Conservation (phyloP, 179 eudicot species). For the Spinacia oleracea region DNA sequence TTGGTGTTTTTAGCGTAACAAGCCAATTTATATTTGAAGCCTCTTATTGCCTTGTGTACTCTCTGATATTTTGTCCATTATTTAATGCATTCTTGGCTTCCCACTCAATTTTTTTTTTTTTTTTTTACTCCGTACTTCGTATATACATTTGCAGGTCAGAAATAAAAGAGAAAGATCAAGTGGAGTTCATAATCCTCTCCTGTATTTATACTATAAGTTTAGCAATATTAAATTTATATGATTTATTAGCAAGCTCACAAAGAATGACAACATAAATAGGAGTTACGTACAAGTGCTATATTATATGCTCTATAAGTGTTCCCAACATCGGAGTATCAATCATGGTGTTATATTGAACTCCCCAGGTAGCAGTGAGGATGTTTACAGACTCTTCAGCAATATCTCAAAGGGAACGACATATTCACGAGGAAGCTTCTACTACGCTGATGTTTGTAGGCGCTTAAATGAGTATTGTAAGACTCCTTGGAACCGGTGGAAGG, state of each 20-base stretch:
- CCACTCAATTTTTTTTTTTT: too few relatives aligned
- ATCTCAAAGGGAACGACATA: conserved; percentile 39
- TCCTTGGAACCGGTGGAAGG: conserved; percentile 41
- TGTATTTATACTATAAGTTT: too few relatives aligned
- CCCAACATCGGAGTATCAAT: conserved; percentile 16
- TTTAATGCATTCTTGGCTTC: too few relatives aligned
- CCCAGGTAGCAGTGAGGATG: conserved; percentile 39
- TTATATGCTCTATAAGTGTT: neutral
- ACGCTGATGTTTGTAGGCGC: conserved; percentile 26
- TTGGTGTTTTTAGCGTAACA: too few relatives aligned
- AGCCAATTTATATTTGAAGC: too few relatives aligned
- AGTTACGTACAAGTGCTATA: neutral
- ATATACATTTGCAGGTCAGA: too few relatives aligned
- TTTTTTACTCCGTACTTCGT: too few relatives aligned
- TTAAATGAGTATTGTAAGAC: conserved; percentile 36
- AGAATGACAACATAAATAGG: neutral
- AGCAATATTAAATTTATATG: too few relatives aligned
- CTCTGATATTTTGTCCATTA: too few relatives aligned
- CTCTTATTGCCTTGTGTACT: too few relatives aligned
- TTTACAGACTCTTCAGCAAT: conserved; percentile 39
- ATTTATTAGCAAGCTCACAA: neutral
- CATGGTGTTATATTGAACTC: conserved; percentile 41
- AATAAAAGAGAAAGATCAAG: too few relatives aligned
- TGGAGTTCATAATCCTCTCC: too few relatives aligned
- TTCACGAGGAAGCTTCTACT: conserved; percentile 30